These are phyloP conservation scores for Geotrichum macrosporum DNA, from an alignment of 1,139 yeast species.

Conservation along the genomic window DNA sequence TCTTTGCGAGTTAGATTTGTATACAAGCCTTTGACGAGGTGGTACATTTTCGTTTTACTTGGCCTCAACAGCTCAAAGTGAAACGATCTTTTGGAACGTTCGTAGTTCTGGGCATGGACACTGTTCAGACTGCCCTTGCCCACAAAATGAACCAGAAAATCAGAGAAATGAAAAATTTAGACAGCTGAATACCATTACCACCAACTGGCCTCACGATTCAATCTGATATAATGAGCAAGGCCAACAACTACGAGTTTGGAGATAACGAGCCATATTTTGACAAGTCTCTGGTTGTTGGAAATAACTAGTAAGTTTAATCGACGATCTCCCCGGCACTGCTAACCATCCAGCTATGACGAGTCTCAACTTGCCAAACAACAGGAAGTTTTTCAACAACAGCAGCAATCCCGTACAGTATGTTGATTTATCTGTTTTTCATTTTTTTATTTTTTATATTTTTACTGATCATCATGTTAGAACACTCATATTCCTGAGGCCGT, in stretches of 20 bases:
- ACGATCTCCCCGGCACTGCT: too few relatives aligned
- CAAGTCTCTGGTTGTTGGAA: constrained; percentile 22
- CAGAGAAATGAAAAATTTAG: not conserved
- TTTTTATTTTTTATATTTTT: not conserved
- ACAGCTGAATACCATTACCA: too few relatives aligned
- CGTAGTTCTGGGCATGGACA: not conserved
- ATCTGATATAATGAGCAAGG: constrained; percentile 14
- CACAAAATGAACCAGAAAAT: not conserved
- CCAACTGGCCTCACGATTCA: too few relatives aligned
- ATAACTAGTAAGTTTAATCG: constrained; percentile 23
- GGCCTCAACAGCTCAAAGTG: not conserved
- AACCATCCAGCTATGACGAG: constrained; percentile 31
- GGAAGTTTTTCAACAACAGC: constrained; percentile 33
- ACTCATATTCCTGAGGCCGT: constrained; percentile 44
- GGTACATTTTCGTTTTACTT: constrained; percentile 49
- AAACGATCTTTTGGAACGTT: not conserved
- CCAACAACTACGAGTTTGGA: constrained; percentile 17
- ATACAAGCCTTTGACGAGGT: constrained; percentile 57
- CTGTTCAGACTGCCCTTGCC: not conserved
- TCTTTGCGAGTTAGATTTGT: constrained; percentile 54
- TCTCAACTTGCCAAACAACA: constrained; percentile 37
- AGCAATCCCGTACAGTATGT: constrained; percentile 24
- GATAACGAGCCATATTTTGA: constrained; percentile 21
- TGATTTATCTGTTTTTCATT: not conserved
- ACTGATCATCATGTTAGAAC: constrained; percentile 20